A percentile compares a stretch with the other conserved stretches of the same genome.
These are phyloP conservation scores for Pythium brassicae DNA, from an alignment of 352 stramenopile species.

Conservation along the genomic window DNA sequence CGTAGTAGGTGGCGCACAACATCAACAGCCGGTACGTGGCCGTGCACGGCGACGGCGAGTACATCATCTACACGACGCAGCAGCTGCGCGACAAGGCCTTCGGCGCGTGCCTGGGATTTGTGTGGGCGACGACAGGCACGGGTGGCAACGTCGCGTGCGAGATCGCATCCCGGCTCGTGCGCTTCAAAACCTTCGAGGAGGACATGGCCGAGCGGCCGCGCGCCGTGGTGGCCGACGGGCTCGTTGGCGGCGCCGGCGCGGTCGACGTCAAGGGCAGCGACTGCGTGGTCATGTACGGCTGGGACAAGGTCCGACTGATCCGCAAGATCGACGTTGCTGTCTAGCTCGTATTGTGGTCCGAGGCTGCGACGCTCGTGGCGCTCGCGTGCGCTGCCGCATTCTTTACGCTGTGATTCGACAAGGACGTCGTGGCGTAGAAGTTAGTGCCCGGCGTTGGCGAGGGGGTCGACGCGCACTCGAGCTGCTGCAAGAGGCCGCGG, in stretches of 20 bases:
- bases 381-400: conserved; percentile 94
- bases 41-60: conserved; percentile 99
- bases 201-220: conserved; percentile 92
- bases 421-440: conserved; percentile 80
- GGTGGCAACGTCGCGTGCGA: conserved; percentile 99
- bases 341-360: conserved; percentile 98
- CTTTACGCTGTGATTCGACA: conserved; percentile 96
- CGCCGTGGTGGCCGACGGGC: conserved; percentile 90
- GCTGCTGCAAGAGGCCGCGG: conserved; percentile 96
- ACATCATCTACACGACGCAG: conserved; percentile 99
- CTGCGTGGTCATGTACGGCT: conserved; percentile 98
- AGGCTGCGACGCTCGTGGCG: conserved; percentile 94
- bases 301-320: conserved; percentile 96
- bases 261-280: conserved; percentile 96
- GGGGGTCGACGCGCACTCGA: conserved; percentile 98
- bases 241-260: conserved; percentile 94
- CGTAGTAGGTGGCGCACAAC: conserved; percentile 98
- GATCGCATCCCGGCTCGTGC: conserved; percentile 93
- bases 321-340: conserved; percentile 97
- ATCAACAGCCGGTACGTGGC: conserved; percentile 98
- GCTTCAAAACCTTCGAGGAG: conserved; percentile 99
- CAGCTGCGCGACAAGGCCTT: conserved; percentile 95
- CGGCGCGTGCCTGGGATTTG: conserved; percentile 97
- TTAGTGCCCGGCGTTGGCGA: conserved; percentile 91
- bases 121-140: conserved; percentile 95